Conservation (phyloP, 2,329 filamentous ascomycete genomes). For the Delphinella strobiligena region DNA sequence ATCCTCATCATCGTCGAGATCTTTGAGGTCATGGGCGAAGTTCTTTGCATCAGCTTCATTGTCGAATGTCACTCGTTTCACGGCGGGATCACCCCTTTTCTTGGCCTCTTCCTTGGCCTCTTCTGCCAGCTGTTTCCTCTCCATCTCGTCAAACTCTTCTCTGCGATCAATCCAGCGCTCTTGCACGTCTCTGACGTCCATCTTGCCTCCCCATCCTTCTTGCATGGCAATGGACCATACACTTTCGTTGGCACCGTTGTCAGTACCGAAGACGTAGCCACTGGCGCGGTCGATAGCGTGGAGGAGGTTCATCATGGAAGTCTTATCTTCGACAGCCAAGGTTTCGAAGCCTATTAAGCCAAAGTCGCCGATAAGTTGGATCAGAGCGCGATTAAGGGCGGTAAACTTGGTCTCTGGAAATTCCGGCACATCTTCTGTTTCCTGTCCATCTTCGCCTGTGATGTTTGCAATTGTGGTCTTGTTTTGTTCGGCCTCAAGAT, state of each 20-base stretch:
- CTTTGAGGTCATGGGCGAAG: background rate
- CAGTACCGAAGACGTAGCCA: conserved; percentile 73
- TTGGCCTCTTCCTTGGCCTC: conserved; percentile 42
- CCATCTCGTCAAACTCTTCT: conserved; percentile 72
- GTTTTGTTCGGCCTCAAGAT: conserved; percentile 67
- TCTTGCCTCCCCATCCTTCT: conserved; percentile 47
- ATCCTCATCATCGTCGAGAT: conserved; percentile 21
- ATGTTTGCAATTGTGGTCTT: conserved; percentile 11
- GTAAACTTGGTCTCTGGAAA: conserved; percentile 53
- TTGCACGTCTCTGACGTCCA: conserved; percentile 83
- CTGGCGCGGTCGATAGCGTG: conserved; percentile 82
- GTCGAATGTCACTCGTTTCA: conserved; percentile 3
- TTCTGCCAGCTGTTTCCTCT: conserved; percentile 62
- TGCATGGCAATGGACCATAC: conserved; percentile 97
- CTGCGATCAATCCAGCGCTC: conserved; percentile 91
- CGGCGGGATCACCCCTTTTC: conserved; percentile 10
- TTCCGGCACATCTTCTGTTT: conserved; percentile 14
- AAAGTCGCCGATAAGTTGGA: conserved; percentile 79
- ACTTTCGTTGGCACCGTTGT: conserved; percentile 81
- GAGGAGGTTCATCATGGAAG: conserved; percentile 87
- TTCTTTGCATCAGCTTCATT: background rate
- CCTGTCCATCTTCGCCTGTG: conserved; percentile 33
- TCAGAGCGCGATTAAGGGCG: conserved; percentile 73
- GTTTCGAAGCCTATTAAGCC: conserved; percentile 86
- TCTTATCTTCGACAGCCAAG: conserved; percentile 89